Evolutionary conservation across 176 grass and related monocot genomes (phyloP).

Genomic region (Chrysopogon serrulatus): DNA sequence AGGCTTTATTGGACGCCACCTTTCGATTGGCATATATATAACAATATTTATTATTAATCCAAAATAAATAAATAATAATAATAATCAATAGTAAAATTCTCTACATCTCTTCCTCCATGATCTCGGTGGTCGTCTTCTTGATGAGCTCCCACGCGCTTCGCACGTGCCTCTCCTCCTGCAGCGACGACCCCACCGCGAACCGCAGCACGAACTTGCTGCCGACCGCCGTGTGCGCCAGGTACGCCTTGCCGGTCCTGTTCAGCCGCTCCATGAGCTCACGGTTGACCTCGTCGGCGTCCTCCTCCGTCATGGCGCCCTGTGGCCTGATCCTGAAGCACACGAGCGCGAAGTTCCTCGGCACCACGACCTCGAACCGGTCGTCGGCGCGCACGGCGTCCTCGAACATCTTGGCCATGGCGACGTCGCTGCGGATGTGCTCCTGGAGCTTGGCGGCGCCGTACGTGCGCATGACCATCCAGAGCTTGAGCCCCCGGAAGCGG

Average conservation of each 20-base stretch:
- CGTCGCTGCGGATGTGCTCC: slow-evolving; percentile 59
- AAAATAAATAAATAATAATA: not conserved
- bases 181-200: slow-evolving; percentile 39
- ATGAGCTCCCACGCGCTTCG: slow-evolving; percentile 44
- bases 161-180: slow-evolving; percentile 45
- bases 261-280: slow-evolving; percentile 31
- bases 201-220: slow-evolving; percentile 34
- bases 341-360: slow-evolving; percentile 29
- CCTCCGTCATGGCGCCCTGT: not conserved
- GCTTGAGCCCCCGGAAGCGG: slow-evolving; percentile 46
- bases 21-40: not conserved
- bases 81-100: not conserved
- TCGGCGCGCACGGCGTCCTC: slow-evolving; percentile 30
- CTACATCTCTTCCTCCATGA: not conserved
- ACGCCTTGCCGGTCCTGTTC: slow-evolving; percentile 23
- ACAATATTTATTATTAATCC: not conserved
- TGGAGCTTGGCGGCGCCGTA: slow-evolving; percentile 37
- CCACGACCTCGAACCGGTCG: slow-evolving; percentile 28
- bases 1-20: not conserved
- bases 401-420: slow-evolving; percentile 49
- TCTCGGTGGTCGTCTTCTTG: slow-evolving; percentile 9
- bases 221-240: slow-evolving; percentile 39
- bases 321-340: slow-evolving; percentile 48
- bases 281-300: slow-evolving; percentile 1
- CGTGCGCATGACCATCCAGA: slow-evolving; percentile 53